Evolutionary conservation across 129 eudicot species (phyloP).

Genomic region (Flaveria robusta): DNA sequence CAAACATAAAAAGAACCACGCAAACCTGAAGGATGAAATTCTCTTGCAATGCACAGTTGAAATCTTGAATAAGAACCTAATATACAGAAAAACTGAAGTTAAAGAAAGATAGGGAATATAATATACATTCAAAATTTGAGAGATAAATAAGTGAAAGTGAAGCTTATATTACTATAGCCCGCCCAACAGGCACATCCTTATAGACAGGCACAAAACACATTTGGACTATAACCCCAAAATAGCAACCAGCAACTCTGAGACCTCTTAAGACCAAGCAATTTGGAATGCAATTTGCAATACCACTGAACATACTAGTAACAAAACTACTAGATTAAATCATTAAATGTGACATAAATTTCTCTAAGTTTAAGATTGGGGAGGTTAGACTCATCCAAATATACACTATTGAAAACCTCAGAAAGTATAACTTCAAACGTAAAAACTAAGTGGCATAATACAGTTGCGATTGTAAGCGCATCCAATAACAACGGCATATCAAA

Average conservation of each 20-base stretch:
- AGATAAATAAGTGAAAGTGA: conserved; percentile 13
- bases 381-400: neutral
- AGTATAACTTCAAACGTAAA: neutral
- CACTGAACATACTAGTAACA: neutral
- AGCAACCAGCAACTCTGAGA: conserved; percentile 7
- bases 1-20: conserved; percentile 16
- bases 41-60: conserved; percentile 94
- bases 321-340: neutral
- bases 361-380: conserved; percentile 2
- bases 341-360: neutral
- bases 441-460: conserved; percentile 2
- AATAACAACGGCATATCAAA: conserved; percentile 17
- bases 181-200: neutral
- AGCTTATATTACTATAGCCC: conserved; percentile 1
- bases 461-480: neutral
- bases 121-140: conserved; percentile 1
- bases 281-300: neutral
- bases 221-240: conserved; percentile 2
- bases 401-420: neutral
- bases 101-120: neutral
- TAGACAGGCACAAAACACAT: conserved; percentile 1
- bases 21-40: conserved; percentile 85
- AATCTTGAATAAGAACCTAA: conserved; percentile 87
- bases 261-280: neutral
- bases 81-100: conserved; percentile 20